Conservation (phyloP, 345 rosid genomes). For the Carallia brachiata region DNA sequence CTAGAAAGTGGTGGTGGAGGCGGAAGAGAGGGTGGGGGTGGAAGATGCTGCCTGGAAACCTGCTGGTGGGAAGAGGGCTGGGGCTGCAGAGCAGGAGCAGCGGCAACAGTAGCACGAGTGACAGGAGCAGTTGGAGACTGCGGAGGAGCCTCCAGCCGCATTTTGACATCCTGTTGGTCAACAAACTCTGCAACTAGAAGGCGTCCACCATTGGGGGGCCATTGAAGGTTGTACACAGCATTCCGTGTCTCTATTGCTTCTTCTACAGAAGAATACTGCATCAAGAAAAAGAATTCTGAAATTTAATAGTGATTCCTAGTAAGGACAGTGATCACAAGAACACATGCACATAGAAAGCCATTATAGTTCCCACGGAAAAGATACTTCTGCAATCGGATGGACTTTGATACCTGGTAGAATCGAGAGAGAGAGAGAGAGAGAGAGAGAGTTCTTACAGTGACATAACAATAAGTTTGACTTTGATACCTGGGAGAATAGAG, state of each 20-base stretch:
- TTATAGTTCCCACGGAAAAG: background rate
- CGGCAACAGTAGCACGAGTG: conserved; percentile 20
- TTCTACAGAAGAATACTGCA: conserved; percentile 87
- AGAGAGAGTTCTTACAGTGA: conserved; percentile 55
- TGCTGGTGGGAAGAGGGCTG: conserved; percentile 54
- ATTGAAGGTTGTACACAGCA: conserved; percentile 84
- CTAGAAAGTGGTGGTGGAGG: conserved; percentile 61
- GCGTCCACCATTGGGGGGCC: conserved; percentile 98
- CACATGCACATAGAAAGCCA: background rate
- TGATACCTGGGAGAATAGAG: too few species aligned
- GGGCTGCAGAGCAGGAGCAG: conserved; percentile 30
- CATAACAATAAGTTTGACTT: conserved; percentile 80
- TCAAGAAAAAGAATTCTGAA: conserved; percentile 14
- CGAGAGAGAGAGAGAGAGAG: background rate
- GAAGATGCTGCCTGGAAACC: conserved; percentile 56
- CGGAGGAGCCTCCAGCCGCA: conserved; percentile 61
- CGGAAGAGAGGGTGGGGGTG: conserved; percentile 56
- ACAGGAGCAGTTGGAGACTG: conserved; percentile 43
- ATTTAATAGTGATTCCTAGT: background rate
- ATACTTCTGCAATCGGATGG: background rate
- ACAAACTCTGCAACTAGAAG: conserved; percentile 81
- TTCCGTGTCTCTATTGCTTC: conserved; percentile 84
- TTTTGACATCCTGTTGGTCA: conserved; percentile 73
- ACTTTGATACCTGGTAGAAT: background rate
- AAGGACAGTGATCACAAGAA: background rate